Conservation (phyloP, 768 basidiomycete species). For the Ramaria sp. region DNA sequence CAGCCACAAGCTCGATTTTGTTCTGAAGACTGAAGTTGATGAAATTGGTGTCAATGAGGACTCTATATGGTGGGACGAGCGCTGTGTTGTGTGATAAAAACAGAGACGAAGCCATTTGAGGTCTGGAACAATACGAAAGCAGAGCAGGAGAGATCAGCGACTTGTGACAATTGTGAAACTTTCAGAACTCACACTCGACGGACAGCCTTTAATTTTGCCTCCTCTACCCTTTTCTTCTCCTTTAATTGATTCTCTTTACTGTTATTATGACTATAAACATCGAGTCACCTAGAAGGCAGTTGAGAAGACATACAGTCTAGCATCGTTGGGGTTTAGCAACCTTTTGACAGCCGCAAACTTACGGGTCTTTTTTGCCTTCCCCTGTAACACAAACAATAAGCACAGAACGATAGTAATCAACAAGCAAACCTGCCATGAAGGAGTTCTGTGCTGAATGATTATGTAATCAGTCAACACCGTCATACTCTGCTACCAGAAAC, state of each 20-base stretch:
- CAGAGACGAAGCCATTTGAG: conserved; percentile 80
- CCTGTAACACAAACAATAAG: conserved; percentile 31
- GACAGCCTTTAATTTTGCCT: conserved; percentile 65
- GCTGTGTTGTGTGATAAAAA: conserved; percentile 94
- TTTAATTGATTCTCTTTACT: conserved; percentile 84
- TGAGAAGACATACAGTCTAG: conserved; percentile 59
- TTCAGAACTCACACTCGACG: conserved; percentile 52
- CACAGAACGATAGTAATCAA: neutral
- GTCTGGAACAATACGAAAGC: conserved; percentile 32
- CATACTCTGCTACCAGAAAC: neutral
- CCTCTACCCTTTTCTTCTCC: conserved; percentile 74
- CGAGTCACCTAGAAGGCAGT: too few relatives aligned
- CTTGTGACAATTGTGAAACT: neutral
- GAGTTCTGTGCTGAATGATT: neutral
- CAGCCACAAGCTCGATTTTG: conserved; percentile 87
- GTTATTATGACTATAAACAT: neutral
- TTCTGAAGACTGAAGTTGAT: conserved; percentile 99
- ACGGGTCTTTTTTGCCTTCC: conserved; percentile 85
- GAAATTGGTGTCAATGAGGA: conserved; percentile 98
- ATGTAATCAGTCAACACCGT: neutral
- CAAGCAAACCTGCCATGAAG: neutral
- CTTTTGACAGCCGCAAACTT: conserved; percentile 94
- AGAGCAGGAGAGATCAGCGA: neutral
- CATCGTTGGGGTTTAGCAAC: conserved; percentile 87
- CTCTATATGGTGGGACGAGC: conserved; percentile 92